These are phyloP conservation scores for Beauveria sp. DNA, from an alignment of 2,329 filamentous ascomycete genomes.

Conservation along the genomic window DNA sequence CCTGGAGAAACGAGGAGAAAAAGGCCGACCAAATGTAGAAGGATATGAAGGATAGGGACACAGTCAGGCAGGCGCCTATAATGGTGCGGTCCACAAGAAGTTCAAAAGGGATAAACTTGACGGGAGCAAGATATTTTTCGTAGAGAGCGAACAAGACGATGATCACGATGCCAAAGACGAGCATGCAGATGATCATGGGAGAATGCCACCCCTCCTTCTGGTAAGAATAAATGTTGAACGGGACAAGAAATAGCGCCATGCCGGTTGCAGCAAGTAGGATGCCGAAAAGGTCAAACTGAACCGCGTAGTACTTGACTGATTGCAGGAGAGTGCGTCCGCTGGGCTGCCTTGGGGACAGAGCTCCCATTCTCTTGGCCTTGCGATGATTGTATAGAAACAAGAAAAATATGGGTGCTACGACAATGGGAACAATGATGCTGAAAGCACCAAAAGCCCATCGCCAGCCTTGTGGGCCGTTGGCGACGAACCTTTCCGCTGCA, in stretches of 20 bases:
- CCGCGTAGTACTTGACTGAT: conserved; percentile 37
- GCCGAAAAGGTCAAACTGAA: conserved; percentile 49
- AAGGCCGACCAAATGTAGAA: conserved; percentile 48
- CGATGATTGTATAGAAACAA: conserved; percentile 12
- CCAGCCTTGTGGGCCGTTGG: conserved; percentile 16
- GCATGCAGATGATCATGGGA: conserved; percentile 50
- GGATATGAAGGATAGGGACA: conserved; percentile 36
- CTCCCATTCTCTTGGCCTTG: conserved; percentile 8
- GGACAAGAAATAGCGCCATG: conserved; percentile 54
- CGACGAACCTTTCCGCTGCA: conserved; percentile 16
- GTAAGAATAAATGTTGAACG: conserved; percentile 41
- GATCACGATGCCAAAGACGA: conserved; percentile 50
- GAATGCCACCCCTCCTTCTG: conserved; percentile 37
- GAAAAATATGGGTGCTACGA: conserved; percentile 14
- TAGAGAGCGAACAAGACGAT: conserved; percentile 48
- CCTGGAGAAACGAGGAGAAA: conserved; percentile 48
- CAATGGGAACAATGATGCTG: conserved; percentile 44
- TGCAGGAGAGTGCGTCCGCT: conserved; percentile 27
- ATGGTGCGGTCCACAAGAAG: conserved; percentile 45
- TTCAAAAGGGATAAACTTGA: conserved; percentile 46
- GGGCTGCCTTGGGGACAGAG: not conserved
- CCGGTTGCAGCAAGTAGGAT: conserved; percentile 50
- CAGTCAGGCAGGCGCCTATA: conserved; percentile 40
- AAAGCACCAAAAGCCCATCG: conserved; percentile 43
- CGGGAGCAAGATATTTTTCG: conserved; percentile 49